phyloP scores from a whole-genome alignment of 1,284 basidiomycete genomes.

The Malassezia furfur region DNA sequence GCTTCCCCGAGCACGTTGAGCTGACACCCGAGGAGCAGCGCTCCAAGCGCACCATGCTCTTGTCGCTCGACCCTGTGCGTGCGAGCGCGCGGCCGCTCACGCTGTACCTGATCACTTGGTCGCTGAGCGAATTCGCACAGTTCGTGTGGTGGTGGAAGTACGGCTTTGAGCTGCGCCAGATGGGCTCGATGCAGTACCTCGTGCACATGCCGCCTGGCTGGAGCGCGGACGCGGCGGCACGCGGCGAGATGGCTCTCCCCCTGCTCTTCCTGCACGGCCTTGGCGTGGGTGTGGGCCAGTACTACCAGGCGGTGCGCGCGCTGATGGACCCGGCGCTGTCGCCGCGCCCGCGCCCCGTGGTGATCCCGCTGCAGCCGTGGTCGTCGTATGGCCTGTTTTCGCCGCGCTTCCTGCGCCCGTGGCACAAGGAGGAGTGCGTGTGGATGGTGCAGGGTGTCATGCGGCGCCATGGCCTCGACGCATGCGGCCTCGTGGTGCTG shows the following conservation, averaged over 20 bases:
- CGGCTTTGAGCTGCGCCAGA: constrained; percentile 21
- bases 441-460: constrained; percentile 25
- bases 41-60: constrained; percentile 29
- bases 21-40: neutral
- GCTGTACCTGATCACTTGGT: constrained; percentile 20
- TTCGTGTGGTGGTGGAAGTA: neutral
- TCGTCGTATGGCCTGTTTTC: constrained; percentile 38
- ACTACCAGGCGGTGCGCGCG: constrained; percentile 20
- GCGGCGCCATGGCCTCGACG: constrained; percentile 17
- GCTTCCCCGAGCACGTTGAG: constrained; percentile 21
- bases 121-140: constrained; percentile 10
- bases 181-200: constrained; percentile 35
- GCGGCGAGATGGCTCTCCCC: constrained; percentile 19
- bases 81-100: constrained; percentile 24
- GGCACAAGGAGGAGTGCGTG: constrained; percentile 31
- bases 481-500: constrained; percentile 28
- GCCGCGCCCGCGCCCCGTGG: constrained; percentile 26
- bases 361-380: constrained; percentile 40
- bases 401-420: constrained; percentile 27
- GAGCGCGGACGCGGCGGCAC: constrained; percentile 10
- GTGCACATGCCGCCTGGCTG: constrained; percentile 22
- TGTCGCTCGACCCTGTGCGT: constrained; percentile 43
- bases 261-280: constrained; percentile 38
- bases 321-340: constrained; percentile 18
- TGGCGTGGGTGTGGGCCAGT: constrained; percentile 35